Conservation (phyloP, 345 rosid species). For the Ricinus communis region DNA sequence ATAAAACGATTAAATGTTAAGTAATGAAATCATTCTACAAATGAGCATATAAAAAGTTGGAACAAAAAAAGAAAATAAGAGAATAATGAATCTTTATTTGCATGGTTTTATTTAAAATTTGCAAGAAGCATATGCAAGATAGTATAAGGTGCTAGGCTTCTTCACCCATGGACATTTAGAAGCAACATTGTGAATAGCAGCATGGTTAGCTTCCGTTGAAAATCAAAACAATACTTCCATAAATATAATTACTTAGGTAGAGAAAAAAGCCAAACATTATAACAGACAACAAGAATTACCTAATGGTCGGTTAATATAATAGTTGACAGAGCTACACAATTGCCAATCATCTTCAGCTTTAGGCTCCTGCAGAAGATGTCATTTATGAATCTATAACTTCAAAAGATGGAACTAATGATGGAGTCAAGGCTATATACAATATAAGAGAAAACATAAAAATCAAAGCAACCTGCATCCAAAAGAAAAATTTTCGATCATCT, state of each 20-base stretch:
- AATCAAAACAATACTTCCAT: neutral
- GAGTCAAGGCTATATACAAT: neutral
- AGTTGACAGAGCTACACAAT: slow-evolving; percentile 68
- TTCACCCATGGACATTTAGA: neutral
- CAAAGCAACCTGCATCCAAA: slow-evolving; percentile 86
- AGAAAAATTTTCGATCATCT: slow-evolving; percentile 83
- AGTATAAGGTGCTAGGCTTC: neutral
- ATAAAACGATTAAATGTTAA: too few species aligned
- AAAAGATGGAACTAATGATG: slow-evolving; percentile 2
- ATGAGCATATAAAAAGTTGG: too few species aligned
- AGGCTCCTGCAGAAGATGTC: slow-evolving; percentile 60
- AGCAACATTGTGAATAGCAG: neutral
- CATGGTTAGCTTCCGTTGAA: neutral
- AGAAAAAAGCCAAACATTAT: neutral
- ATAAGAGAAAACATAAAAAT: slow-evolving; percentile 2
- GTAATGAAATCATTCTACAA: neutral
- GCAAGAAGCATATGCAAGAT: neutral
- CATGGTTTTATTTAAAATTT: neutral
- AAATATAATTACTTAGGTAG: neutral
- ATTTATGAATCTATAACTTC: neutral
- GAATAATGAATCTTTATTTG: neutral
- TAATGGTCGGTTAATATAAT: slow-evolving; percentile 67
- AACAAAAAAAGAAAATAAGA: neutral
- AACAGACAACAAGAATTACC: slow-evolving; percentile 38
- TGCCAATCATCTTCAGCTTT: slow-evolving; percentile 65